Evolutionary conservation across 2,329 filamentous ascomycete species (phyloP).

Genomic region (Chalaropsis ovoidea): DNA sequence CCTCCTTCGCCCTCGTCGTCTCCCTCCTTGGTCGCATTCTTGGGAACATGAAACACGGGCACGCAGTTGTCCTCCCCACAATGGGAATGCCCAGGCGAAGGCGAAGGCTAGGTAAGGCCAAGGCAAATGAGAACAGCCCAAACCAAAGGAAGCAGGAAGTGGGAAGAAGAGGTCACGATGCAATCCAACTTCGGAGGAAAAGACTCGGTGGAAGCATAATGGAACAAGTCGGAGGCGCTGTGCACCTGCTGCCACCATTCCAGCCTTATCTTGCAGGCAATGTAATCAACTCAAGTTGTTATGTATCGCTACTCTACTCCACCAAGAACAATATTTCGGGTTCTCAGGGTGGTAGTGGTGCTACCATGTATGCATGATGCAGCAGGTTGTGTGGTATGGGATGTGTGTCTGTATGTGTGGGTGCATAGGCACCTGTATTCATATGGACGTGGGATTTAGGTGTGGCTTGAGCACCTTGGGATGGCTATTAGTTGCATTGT

Average conservation of each 20-base stretch:
- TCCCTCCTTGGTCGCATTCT: neutral
- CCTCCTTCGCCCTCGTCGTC: neutral
- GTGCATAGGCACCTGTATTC: neutral
- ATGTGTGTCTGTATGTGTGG: neutral
- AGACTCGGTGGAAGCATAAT: neutral
- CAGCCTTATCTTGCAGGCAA: neutral
- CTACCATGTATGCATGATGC: neutral
- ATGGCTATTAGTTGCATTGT: too few species aligned
- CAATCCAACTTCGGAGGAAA: neutral
- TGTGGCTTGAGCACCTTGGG: conserved; percentile 2
- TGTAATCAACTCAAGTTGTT: too few species aligned
- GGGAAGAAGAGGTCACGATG: neutral
- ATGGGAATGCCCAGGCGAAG: too few species aligned
- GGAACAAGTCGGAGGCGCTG: neutral
- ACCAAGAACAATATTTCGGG: neutral
- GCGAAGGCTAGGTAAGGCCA: too few species aligned
- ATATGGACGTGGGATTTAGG: neutral
- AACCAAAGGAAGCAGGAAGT: neutral
- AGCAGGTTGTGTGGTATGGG: neutral
- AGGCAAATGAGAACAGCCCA: neutral
- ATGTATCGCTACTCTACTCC: neutral
- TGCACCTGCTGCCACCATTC: neutral
- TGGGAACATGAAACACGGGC: conserved; percentile 1
- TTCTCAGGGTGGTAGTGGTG: neutral
- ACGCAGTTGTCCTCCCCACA: neutral